phyloP scores from a whole-genome alignment of 2,329 filamentous ascomycete genomes.

The Xylariaceae sp. region DNA sequence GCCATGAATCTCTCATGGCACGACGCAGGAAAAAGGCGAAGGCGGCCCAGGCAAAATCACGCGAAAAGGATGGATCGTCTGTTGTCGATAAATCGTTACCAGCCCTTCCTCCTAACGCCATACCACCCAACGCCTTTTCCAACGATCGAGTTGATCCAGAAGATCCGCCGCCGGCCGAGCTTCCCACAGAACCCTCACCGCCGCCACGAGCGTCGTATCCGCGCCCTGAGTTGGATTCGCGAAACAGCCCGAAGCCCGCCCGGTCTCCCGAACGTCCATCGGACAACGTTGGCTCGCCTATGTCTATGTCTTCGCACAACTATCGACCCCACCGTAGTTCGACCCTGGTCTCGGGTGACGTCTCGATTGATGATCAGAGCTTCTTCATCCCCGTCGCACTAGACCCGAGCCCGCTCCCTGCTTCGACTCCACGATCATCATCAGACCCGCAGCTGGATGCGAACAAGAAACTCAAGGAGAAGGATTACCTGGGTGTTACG shows the following conservation, averaged over 20 bases:
- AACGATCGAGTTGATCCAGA: conserved; percentile 54
- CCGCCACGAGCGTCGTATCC: conserved; percentile 49
- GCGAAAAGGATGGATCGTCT: conserved; percentile 58
- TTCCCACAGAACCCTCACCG: conserved; percentile 46
- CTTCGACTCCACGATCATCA: conserved; percentile 49
- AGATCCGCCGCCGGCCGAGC: conserved; percentile 63
- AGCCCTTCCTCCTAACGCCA: conserved; percentile 74
- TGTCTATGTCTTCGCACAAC: conserved; percentile 67
- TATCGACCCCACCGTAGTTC: conserved; percentile 78
- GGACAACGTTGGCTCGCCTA: conserved; percentile 47
- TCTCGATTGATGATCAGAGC: conserved; percentile 53
- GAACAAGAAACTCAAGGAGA: conserved; percentile 43
- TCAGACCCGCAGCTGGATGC: conserved; percentile 44
- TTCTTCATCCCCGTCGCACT: conserved; percentile 73
- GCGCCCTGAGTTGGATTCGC: conserved; percentile 51
- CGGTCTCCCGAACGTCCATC: conserved; percentile 50
- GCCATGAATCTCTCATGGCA: conserved; percentile 95
- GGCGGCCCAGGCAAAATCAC: conserved; percentile 55
- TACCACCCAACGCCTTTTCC: conserved; percentile 58
- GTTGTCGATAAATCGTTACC: conserved; percentile 89
- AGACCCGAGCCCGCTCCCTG: conserved; percentile 59
- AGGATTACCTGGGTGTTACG: conserved; percentile 54
- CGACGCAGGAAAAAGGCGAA: conserved; percentile 82
- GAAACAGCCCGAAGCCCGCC: conserved; percentile 47
- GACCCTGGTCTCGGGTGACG: conserved; percentile 51